Conservation (phyloP, 768 basidiomycete species). For the Boletus eberwhitei region DNA sequence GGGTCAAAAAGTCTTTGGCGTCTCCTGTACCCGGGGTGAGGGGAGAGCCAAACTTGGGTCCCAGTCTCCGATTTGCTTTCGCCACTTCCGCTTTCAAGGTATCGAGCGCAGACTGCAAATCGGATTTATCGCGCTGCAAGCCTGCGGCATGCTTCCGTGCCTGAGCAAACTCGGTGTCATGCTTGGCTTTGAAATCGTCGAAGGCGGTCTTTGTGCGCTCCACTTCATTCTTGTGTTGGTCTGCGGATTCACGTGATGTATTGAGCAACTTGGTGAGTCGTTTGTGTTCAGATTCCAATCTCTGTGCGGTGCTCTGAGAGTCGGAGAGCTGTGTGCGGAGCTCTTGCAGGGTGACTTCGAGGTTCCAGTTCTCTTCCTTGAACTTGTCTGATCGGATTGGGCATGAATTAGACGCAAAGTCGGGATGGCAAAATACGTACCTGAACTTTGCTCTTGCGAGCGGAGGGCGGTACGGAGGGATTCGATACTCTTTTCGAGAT, state of each 20-base stretch:
- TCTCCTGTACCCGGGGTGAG: constrained; percentile 60
- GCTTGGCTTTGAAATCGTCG: constrained; percentile 80
- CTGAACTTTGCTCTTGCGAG: constrained; percentile 77
- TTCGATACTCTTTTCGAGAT: constrained; percentile 78
- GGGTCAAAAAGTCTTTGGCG: constrained; percentile 51
- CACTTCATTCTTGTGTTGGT: constrained; percentile 82
- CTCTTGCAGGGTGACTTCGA: constrained; percentile 91
- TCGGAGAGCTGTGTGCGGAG: constrained; percentile 67
- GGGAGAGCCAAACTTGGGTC: constrained; percentile 66
- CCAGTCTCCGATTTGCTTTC: constrained; percentile 56
- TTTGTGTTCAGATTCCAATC: constrained; percentile 81
- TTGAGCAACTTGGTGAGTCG: constrained; percentile 74
- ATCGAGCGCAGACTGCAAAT: constrained; percentile 81
- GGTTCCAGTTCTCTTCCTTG: constrained; percentile 99
- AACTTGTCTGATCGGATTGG: constrained; percentile 64
- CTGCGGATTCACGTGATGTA: constrained; percentile 66
- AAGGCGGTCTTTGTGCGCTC: constrained; percentile 63
- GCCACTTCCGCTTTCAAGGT: constrained; percentile 68
- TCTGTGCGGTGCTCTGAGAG: constrained; percentile 59
- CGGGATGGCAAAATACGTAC: constrained; percentile 38
- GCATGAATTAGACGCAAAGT: neutral
- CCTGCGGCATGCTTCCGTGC: constrained; percentile 85
- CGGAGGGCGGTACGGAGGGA: constrained; percentile 68
- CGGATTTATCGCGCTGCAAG: constrained; percentile 87
- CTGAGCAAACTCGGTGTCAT: constrained; percentile 93